Conservation (phyloP, 129 eudicot genomes). For the Chrysanthemum makinoi region DNA sequence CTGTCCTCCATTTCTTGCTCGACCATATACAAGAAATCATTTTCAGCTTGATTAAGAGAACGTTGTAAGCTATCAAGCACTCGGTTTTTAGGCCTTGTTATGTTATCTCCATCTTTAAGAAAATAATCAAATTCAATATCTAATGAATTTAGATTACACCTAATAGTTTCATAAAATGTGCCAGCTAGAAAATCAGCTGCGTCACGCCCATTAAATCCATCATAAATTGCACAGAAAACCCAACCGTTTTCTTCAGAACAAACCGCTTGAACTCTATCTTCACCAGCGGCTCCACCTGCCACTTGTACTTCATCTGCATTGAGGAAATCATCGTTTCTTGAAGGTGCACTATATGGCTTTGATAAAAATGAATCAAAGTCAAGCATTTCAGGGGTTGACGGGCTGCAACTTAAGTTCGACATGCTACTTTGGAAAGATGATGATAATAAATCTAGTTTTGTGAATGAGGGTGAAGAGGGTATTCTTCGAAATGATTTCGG, state of each 20-base stretch:
- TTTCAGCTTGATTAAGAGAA: slow-evolving; percentile 79
- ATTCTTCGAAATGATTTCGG: slow-evolving; percentile 84
- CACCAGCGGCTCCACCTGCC: slow-evolving; percentile 99
- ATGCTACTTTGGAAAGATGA: slow-evolving; percentile 76
- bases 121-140: slow-evolving; percentile 52
- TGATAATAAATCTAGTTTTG: slow-evolving; percentile 72
- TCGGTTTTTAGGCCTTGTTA: slow-evolving; percentile 37
- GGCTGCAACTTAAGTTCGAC: slow-evolving; percentile 88
- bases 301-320: slow-evolving; percentile 80
- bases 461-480: slow-evolving; percentile 82
- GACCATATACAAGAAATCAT: slow-evolving; percentile 89
- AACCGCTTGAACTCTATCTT: slow-evolving; percentile 93
- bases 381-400: slow-evolving; percentile 58
- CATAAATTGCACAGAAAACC: slow-evolving; percentile 86
- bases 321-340: slow-evolving; percentile 73
- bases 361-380: slow-evolving; percentile 61
- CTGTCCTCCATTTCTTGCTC: slow-evolving; percentile 99
- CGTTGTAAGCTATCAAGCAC: slow-evolving; percentile 79
- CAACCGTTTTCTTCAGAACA: slow-evolving; percentile 98
- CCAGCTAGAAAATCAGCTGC: slow-evolving; percentile 98
- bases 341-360: slow-evolving; percentile 63
- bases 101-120: slow-evolving; percentile 23
- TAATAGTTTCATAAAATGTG: slow-evolving; percentile 76
- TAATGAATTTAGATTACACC: slow-evolving; percentile 61
- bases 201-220: slow-evolving; percentile 95